phyloP scores from a whole-genome alignment of 345 rosid genomes.

The Eucalyptus regnans region DNA sequence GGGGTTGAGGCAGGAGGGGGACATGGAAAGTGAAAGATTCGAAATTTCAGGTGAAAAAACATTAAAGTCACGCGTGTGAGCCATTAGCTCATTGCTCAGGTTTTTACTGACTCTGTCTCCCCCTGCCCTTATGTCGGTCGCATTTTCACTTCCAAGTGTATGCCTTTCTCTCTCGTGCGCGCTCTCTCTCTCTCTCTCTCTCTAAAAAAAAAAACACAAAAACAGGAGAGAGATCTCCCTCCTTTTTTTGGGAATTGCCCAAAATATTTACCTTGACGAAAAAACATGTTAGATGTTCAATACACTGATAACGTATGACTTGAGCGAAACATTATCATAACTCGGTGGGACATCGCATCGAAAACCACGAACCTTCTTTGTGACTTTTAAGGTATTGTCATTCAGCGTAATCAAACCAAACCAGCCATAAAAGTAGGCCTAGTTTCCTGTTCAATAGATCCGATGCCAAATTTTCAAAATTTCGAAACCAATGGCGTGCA shows the following conservation, averaged over 20 bases:
- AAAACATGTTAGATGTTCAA: neutral
- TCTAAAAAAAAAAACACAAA: too few species aligned
- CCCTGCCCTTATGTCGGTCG: neutral
- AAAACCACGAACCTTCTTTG: neutral
- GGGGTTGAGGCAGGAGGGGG: neutral
- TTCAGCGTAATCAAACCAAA: too few species aligned
- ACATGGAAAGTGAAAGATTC: neutral
- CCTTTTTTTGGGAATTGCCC: neutral
- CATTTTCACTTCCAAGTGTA: neutral
- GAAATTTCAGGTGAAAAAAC: neutral
- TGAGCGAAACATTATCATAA: neutral
- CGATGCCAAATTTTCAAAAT: neutral
- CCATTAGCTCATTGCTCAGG: neutral
- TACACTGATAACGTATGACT: neutral
- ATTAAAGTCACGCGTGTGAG: neutral
- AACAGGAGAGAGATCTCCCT: neutral
- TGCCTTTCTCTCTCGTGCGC: neutral
- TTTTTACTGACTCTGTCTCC: neutral
- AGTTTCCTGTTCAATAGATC: neutral
- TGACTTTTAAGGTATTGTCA: neutral
- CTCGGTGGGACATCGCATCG: fast-evolving
- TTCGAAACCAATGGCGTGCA: neutral
- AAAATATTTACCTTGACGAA: neutral
- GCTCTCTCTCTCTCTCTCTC: neutral
- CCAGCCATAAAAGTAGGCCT: too few species aligned